Evolutionary conservation across 2,329 filamentous ascomycete species (phyloP).

Genomic region (Aspergillus phoenicis): DNA sequence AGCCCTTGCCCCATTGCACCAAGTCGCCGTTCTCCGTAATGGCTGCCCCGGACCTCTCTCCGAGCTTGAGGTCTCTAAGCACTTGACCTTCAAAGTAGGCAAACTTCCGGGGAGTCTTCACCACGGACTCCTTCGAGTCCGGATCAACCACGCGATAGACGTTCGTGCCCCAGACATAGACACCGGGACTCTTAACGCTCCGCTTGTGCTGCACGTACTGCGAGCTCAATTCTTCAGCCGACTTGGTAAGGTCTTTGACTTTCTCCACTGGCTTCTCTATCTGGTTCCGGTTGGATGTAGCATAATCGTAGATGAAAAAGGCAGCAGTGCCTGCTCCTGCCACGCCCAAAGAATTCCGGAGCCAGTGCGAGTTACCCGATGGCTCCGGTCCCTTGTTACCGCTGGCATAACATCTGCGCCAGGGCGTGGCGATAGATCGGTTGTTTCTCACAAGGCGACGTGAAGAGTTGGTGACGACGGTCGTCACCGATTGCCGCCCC

Average conservation of each 20-base stretch:
- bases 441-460: constrained; percentile 25
- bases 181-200: constrained; percentile 79
- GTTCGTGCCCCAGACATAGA: constrained; percentile 95
- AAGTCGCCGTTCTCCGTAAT: constrained; percentile 86
- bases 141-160: constrained; percentile 81
- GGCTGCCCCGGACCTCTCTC: constrained; percentile 78
- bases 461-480: constrained; percentile 24
- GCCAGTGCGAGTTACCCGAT: constrained; percentile 29
- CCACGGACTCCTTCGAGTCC: constrained; percentile 70
- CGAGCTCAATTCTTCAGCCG: constrained; percentile 70
- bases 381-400: constrained; percentile 21
- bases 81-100: constrained; percentile 81
- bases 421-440: constrained; percentile 25
- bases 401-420: constrained; percentile 35
- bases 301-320: constrained; percentile 37
- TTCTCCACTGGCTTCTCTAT: constrained; percentile 24
- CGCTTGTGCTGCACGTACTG: constrained; percentile 86
- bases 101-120: constrained; percentile 81
- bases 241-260: constrained; percentile 22
- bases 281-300: constrained; percentile 23
- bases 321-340: constrained; percentile 35
- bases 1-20: constrained; percentile 86
- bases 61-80: constrained; percentile 83
- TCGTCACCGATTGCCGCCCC: constrained; percentile 28
- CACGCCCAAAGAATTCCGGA: constrained; percentile 35